Conservation (phyloP, 148 eudicot genomes). For the Silene uniflora region DNA sequence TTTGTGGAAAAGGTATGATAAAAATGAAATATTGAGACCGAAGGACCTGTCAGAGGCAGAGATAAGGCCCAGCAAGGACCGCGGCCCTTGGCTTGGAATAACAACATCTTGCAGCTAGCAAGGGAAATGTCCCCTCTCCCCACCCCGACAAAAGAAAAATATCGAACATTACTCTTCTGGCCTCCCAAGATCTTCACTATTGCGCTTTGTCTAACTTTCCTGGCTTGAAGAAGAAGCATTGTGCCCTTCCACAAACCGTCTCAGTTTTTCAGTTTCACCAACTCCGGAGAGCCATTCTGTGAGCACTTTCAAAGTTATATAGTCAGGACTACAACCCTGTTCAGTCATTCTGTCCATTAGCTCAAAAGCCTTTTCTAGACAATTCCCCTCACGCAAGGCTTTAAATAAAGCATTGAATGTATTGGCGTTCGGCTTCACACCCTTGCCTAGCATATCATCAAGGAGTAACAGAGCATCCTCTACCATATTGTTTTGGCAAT, state of each 20-base stretch:
- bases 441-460: conserved; percentile 41
- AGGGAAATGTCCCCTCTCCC: too few relatives aligned
- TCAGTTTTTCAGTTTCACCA: conserved; percentile 63
- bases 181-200: neutral
- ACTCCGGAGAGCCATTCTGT: conserved; percentile 65
- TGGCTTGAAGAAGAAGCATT: conserved; percentile 32
- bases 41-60: too few relatives aligned
- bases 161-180: too few relatives aligned
- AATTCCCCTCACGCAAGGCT: conserved; percentile 51
- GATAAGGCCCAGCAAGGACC: too few relatives aligned
- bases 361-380: conserved; percentile 53
- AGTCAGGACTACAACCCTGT: conserved; percentile 64
- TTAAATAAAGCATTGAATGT: conserved; percentile 76
- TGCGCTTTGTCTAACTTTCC: conserved; percentile 1
- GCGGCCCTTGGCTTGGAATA: neutral
- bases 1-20: neutral
- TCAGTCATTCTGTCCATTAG: conserved; percentile 74
- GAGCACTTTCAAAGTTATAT: conserved; percentile 68
- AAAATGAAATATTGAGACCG: too few relatives aligned
- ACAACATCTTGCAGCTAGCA: too few relatives aligned
- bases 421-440: conserved; percentile 54
- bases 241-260: conserved; percentile 46
- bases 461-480: conserved; percentile 37
- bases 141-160: too few relatives aligned
- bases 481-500: conserved; percentile 46